Evolutionary conservation across 495 filamentous ascomycete genomes (phyloP), one percentile per base, ranked within the genome.

Genomic region (Talaromyces thailandensis): DNA sequence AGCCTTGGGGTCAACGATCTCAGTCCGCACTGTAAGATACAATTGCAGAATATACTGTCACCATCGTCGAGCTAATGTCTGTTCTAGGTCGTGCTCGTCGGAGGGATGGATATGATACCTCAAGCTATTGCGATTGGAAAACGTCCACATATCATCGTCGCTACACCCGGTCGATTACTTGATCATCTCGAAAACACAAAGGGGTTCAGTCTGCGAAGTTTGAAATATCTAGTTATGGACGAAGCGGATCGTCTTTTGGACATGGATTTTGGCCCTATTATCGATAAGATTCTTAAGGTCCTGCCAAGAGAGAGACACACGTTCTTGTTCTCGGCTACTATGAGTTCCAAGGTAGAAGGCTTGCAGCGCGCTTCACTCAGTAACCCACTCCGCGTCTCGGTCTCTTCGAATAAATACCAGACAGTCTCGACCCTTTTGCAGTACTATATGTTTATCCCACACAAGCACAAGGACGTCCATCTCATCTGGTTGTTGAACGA

Each of bases 101-200:
- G 94, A 60, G 94, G 94, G 8, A 88, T 98, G 84, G 93, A 97
- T 64, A 96, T 96, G 89, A 86, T 96, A 0, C 80, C 91, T 1
- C 94, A 98, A 70, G 73, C 87, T 1, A 93, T 98, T 63, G 86
- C 91, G 0, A 81, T 98, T 1, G 90, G 88, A 7, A 96, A 96
- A 81, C 93, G 91, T 62, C 93, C 93, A 3, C 93, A 98, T 63
- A 85, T 96, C 12, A 71, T 96, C 35, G 78, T 82, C 52, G 94
- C 93, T 0, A 96, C 94, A 0, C 94, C 94, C 0, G 93, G 94
- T 56, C 84, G 94, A 58, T 75, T 98, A 11, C 79, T 97, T 2
- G 94, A 98, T 67, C 94, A 98, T 70, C 77, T 97, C 9, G 93
- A 98, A 72, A 96, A 96, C 70, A 98, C 94, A 6, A 96, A 96